A percentile compares a stretch with the other conserved stretches of the same genome.
These are phyloP conservation scores for Alternaria sp. DNA, from an alignment of 2,329 filamentous ascomycete species.

Conservation along the genomic window DNA sequence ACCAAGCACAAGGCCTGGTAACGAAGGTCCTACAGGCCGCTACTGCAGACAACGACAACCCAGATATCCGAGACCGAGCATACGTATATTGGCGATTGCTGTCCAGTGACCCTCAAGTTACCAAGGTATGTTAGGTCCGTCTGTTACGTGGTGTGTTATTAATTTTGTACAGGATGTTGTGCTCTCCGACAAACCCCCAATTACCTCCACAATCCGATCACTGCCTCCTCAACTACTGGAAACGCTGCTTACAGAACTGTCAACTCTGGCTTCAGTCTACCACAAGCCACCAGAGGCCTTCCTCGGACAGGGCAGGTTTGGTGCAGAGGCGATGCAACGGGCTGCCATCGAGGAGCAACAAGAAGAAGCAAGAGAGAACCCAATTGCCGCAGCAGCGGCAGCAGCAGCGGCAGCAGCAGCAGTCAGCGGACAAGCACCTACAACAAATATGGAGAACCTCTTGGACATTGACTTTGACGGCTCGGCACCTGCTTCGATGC, in stretches of 20 bases:
- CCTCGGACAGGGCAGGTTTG: conserved; percentile 91
- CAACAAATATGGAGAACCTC: conserved; percentile 88
- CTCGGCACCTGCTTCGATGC: conserved; percentile 85
- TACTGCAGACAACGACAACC: conserved; percentile 95
- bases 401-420: conserved; percentile 77
- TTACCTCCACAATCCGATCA: conserved; percentile 91
- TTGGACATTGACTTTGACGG: conserved; percentile 97
- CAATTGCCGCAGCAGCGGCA: conserved; percentile 84
- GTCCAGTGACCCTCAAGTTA: conserved; percentile 87
- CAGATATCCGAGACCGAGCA: conserved; percentile 93
- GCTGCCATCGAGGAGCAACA: conserved; percentile 96
- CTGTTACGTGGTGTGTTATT: conserved; percentile 1
- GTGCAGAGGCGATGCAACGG: conserved; percentile 91
- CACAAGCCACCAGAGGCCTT: conserved; percentile 99
- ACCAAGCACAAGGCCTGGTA: conserved; percentile 87
- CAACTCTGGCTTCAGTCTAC: conserved; percentile 95
- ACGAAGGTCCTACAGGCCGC: conserved; percentile 94
- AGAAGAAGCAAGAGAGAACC: conserved; percentile 91
- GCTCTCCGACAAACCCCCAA: conserved; percentile 91
- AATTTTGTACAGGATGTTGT: conserved; percentile 72
- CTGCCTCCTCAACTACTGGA: conserved; percentile 85
- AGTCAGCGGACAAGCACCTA: conserved; percentile 66
- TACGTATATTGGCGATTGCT: conserved; percentile 98
- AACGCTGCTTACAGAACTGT: conserved; percentile 88
- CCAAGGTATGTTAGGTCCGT: conserved; percentile 69